Conservation (phyloP, 176 grass and related monocot genomes). For the Saccharum spontaneum region DNA sequence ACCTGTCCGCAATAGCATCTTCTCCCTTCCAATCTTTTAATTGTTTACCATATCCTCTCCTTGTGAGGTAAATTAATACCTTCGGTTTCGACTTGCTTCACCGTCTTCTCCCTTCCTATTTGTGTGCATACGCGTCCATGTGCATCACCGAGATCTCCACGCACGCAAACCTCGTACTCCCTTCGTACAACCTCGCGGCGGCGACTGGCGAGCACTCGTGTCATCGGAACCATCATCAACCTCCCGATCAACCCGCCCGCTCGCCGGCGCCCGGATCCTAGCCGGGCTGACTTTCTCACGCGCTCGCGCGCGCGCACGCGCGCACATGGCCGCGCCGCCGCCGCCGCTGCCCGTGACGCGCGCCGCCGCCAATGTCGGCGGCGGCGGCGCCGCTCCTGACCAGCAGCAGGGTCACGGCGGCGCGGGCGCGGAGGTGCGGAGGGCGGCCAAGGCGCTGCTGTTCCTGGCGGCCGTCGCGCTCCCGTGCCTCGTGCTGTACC, state of each 20-base stretch:
- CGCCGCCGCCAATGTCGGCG: background rate
- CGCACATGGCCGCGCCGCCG: conserved; percentile 26
- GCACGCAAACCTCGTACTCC: background rate
- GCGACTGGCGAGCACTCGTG: background rate
- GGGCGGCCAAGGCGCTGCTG: conserved; percentile 38
- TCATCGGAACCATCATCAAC: background rate
- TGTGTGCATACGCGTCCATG: background rate
- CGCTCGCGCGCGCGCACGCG: background rate
- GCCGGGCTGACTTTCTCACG: background rate
- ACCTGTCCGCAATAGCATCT: background rate
- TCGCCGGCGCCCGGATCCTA: background rate
- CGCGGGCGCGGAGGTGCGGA: background rate
- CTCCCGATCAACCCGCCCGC: background rate
- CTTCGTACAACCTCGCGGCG: background rate
- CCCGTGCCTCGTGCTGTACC: conserved; percentile 43
- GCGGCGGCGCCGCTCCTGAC: background rate
- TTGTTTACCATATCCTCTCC: background rate
- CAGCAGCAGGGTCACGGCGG: background rate
- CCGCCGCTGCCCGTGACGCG: background rate
- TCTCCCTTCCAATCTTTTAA: background rate
- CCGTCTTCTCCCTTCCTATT: background rate
- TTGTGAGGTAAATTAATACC: background rate
- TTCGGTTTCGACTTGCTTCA: background rate
- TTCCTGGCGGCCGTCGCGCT: conserved; percentile 50
- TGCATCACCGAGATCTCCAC: background rate